Evolutionary conservation across 1,284 basidiomycete genomes (phyloP), one percentile per base, ranked within the genome.

Genomic region (Pisolithus thermaeus): DNA sequence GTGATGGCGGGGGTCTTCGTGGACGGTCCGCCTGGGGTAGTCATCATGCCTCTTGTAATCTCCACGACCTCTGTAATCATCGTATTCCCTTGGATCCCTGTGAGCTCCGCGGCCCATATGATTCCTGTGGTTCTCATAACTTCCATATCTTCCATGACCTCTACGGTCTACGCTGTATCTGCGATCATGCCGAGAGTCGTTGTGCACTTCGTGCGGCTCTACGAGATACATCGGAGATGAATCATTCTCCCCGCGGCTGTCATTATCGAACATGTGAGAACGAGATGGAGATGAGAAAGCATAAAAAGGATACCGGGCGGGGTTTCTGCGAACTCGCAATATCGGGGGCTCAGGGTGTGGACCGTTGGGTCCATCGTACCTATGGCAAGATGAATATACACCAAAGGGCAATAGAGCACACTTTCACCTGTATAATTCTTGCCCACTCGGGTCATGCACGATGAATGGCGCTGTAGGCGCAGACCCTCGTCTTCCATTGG

Each of bases 401-500:
- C 38, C 35, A 20, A 43, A 18, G 11, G 7, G 12, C 6, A 32
- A 18, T 41, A 56, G 1, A 9, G 42, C 5, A 44, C 18, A 14
- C 18, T 1, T 53, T 52, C 44, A 79, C 79, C 72, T 69, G 57
- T 78, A 79, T 39, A 81, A 53, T 49, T 76, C 73, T 43, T 66
- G 72, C 20, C 79, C 80, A 45, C 69, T 58, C 47, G 73, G 73
- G 55, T 81, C 78, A 56, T 78, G 73, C 27, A 81, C 67, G 22
- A 79, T 59, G 47, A 74, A 71, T 30, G 73, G 76, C 18, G 68
- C 68, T 36, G 66, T 57, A 50, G 62, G 64, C 35, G 52, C 44
- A 28, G 61, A 53, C 23, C 56, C 51, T 20, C 52, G 49, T 51
- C 59, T 61, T 56, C 61, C 60, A 38, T 56, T 65, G 52, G 75